A percentile compares a stretch with the other conserved stretches of the same genome.
phyloP scores from a whole-genome alignment of 2,329 filamentous ascomycete genomes.

The Monosporascus cannonballus region DNA sequence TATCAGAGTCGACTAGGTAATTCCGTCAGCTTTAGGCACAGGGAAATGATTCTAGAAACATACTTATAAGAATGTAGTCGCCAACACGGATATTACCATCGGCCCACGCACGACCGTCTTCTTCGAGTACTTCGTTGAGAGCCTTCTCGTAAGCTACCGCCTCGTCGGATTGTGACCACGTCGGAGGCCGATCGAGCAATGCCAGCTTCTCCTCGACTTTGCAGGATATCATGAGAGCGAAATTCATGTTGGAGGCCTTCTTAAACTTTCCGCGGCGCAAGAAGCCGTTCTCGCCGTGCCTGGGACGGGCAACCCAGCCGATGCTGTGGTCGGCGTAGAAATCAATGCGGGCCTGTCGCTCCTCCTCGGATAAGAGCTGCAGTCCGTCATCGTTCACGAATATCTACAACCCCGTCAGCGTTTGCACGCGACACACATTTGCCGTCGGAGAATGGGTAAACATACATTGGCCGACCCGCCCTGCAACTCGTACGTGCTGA shows the following conservation, averaged over 20 bases:
- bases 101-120: conserved; percentile 50
- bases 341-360: conserved; percentile 56
- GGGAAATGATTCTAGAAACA: conserved; percentile 3
- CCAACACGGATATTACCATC: conserved; percentile 56
- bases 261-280: conserved; percentile 57
- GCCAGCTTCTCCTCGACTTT: conserved; percentile 56
- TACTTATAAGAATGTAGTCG: conserved; percentile 56
- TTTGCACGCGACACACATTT: neutral
- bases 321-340: conserved; percentile 66
- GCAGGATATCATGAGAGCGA: conserved; percentile 55
- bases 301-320: conserved; percentile 62
- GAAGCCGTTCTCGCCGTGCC: conserved; percentile 58
- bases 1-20: conserved; percentile 56
- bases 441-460: neutral
- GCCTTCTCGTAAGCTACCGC: conserved; percentile 42
- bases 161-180: conserved; percentile 37
- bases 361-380: conserved; percentile 58
- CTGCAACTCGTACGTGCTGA: conserved; percentile 70
- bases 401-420: conserved; percentile 31
- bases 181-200: conserved; percentile 35
- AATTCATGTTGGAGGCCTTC: conserved; percentile 74
- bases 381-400: conserved; percentile 73
- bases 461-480: conserved; percentile 64
- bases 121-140: conserved; percentile 43
- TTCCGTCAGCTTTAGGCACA: conserved; percentile 2